Conservation (phyloP, 2,329 filamentous ascomycete genomes). For the Lecanicillium sp. region DNA sequence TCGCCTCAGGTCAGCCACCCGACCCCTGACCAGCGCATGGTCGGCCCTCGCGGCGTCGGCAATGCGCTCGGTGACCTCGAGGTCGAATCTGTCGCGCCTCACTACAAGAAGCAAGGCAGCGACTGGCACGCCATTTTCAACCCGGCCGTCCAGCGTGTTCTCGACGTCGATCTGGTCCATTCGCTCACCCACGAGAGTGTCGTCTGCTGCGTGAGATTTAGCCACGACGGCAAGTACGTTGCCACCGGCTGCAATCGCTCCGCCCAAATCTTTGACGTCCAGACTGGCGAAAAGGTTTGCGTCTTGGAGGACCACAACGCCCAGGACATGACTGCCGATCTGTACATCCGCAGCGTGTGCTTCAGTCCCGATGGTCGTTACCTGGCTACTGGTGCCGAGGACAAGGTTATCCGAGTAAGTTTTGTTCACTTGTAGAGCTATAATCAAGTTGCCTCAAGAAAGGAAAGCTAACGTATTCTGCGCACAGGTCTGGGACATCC, state of each 20-base stretch:
- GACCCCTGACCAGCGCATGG: slow-evolving; percentile 60
- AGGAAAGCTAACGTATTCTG: not conserved
- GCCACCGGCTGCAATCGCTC: slow-evolving; percentile 96
- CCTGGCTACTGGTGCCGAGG: slow-evolving; percentile 91
- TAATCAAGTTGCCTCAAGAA: too few relatives aligned
- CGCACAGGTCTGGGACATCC: slow-evolving; percentile 86
- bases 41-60: slow-evolving; percentile 43
- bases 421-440: not conserved
- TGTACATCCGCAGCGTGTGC: slow-evolving; percentile 97
- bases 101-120: slow-evolving; percentile 78
- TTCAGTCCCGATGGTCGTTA: slow-evolving; percentile 96
- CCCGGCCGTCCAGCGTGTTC: slow-evolving; percentile 74
- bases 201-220: slow-evolving; percentile 97
- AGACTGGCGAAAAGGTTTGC: slow-evolving; percentile 78
- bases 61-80: slow-evolving; percentile 78
- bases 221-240: slow-evolving; percentile 88
- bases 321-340: slow-evolving; percentile 72
- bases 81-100: slow-evolving; percentile 72
- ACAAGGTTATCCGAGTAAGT: slow-evolving; percentile 89
- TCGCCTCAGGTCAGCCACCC: slow-evolving; percentile 86
- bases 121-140: slow-evolving; percentile 99
- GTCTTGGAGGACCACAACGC: slow-evolving; percentile 84
- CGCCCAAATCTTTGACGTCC: slow-evolving; percentile 98
- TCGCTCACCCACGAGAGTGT: slow-evolving; percentile 91
- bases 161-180: slow-evolving; percentile 92